Evolutionary conservation across 139 green algal species (phyloP).

Genomic region (Desmodesmus armatus): DNA sequence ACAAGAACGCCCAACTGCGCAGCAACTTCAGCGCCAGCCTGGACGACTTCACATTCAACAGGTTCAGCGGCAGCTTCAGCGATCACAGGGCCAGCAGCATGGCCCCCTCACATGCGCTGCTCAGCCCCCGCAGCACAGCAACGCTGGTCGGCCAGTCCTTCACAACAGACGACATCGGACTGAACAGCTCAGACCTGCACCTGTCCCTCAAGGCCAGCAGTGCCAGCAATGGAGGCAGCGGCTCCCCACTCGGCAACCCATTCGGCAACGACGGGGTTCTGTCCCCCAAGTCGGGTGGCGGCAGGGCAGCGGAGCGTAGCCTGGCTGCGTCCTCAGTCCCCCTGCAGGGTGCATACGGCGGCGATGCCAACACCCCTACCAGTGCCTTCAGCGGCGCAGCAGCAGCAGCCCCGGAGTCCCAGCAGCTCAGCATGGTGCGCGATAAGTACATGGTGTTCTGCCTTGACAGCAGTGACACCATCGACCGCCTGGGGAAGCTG

Average conservation of each 20-base stretch:
- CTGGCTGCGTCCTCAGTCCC: slow-evolving; percentile 8
- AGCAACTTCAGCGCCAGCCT: slow-evolving; percentile 21
- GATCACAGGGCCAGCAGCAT: neutral
- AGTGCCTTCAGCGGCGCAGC: neutral
- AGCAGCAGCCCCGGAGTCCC: neutral
- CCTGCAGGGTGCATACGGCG: slow-evolving; percentile 1
- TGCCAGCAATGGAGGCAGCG: neutral
- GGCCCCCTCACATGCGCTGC: neutral
- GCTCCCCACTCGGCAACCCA: no score
- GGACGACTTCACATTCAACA: slow-evolving; percentile 29
- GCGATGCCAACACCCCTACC: neutral
- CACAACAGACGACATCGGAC: slow-evolving; percentile 23
- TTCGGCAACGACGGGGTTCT: no score
- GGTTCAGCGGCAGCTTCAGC: slow-evolving; percentile 35
- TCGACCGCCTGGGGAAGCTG: slow-evolving; percentile 29
- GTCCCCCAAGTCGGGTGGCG: neutral
- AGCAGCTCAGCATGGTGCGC: slow-evolving; percentile 17
- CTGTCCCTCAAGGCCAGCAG: neutral
- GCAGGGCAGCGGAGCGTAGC: neutral
- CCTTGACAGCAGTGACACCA: slow-evolving; percentile 42
- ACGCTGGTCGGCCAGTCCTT: slow-evolving; percentile 19
- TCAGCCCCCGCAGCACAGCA: slow-evolving; percentile 21
- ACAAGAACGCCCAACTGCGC: slow-evolving; percentile 14
- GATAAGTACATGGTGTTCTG: slow-evolving; percentile 47
- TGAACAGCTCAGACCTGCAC: neutral